These are phyloP conservation scores for Kurtzmaniella cleridarum DNA, from an alignment of 805 yeast genomes.

Conservation along the genomic window DNA sequence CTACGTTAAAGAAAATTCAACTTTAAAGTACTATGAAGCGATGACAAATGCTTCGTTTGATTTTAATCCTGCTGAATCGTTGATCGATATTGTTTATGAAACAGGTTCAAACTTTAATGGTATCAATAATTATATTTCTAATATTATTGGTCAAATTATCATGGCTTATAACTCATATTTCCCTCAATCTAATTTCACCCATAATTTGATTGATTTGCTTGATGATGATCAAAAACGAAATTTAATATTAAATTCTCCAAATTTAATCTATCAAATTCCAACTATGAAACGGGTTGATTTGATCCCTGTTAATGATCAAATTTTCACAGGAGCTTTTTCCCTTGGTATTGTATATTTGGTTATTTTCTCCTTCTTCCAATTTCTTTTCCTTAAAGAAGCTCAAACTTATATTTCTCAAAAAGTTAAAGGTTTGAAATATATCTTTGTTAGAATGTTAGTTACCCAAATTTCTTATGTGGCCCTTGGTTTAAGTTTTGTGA, in stretches of 20 bases:
- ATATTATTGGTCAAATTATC: constrained; percentile 13
- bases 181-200: constrained; percentile 14
- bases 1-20: constrained; percentile 24
- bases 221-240: constrained; percentile 4
- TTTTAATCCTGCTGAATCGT: constrained; percentile 14
- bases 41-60: constrained; percentile 10
- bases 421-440: constrained; percentile 20
- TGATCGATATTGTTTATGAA: constrained; percentile 23
- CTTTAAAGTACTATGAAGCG: constrained; percentile 17
- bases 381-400: constrained; percentile 20
- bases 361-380: constrained; percentile 30
- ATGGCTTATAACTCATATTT: constrained; percentile 12
- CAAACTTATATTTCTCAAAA: constrained; percentile 22
- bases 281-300: constrained; percentile 17
- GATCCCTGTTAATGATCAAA: constrained; percentile 18
- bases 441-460: constrained; percentile 18
- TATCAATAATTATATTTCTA: constrained; percentile 15
- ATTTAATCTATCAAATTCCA: constrained; percentile 19
- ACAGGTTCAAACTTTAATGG: constrained; percentile 31
- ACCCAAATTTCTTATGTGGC: constrained; percentile 24
- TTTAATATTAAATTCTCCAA: constrained; percentile 14
- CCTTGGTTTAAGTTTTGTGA: constrained; percentile 22
- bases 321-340: constrained; percentile 27
- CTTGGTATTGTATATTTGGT: constrained; percentile 28
- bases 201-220: constrained; percentile 10